phyloP scores from a whole-genome alignment of 352 stramenopile genomes.

The Pythium pyrilobum region DNA sequence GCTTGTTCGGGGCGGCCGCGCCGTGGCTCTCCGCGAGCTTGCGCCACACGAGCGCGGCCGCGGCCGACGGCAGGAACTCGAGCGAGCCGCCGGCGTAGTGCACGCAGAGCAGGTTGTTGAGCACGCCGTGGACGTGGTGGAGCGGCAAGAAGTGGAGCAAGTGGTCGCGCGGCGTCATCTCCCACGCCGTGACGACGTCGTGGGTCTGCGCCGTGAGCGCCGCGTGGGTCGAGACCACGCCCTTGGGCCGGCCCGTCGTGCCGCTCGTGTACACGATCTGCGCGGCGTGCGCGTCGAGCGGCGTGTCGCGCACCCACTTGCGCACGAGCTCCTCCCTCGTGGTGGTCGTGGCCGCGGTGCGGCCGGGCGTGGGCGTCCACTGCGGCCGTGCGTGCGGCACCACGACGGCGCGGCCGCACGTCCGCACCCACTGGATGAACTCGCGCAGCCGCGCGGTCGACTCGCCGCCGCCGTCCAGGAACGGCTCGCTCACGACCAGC shows the following conservation, averaged over 20 bases:
- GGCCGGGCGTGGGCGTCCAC: background rate
- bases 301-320: constrained; percentile 26
- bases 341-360: background rate
- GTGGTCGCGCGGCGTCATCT: constrained; percentile 69
- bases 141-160: constrained; percentile 88
- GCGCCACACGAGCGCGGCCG: constrained; percentile 59
- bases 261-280: constrained; percentile 85
- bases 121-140: constrained; percentile 88
- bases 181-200: constrained; percentile 81
- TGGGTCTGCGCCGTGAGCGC: constrained; percentile 70
- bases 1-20: background rate
- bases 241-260: constrained; percentile 78
- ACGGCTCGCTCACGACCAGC: constrained; percentile 43
- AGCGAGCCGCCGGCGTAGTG: constrained; percentile 75
- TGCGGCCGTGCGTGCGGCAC: background rate
- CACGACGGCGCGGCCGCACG: background rate
- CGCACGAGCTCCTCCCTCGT: constrained; percentile 18
- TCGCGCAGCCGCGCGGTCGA: constrained; percentile 5
- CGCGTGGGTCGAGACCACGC: constrained; percentile 75
- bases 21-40: constrained; percentile 19
- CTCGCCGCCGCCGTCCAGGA: constrained; percentile 5
- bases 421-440: constrained; percentile 1
- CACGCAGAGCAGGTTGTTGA: constrained; percentile 87
- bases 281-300: constrained; percentile 22
- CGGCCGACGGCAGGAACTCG: constrained; percentile 68